Evolutionary conservation across 371 early-diverging fungal genomes (phyloP).

Genomic region (Apophysomyces sp.): DNA sequence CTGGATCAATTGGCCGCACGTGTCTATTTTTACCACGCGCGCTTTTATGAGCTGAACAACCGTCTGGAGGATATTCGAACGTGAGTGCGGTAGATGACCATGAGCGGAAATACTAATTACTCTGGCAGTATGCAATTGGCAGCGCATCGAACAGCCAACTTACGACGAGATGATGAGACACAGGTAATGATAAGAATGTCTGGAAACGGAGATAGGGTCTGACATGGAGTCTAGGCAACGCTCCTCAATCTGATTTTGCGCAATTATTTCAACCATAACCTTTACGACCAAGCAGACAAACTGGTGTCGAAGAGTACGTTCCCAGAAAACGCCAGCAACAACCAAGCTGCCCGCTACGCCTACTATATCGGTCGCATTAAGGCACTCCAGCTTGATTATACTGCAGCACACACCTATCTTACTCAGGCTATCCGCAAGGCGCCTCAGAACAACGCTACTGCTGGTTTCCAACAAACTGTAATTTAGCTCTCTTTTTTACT

Average conservation of each 20-base stretch:
- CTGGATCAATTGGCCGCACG: constrained; percentile 89
- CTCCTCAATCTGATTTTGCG: constrained; percentile 87
- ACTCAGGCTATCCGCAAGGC: constrained; percentile 96
- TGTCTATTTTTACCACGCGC: constrained; percentile 90
- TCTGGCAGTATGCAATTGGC: constrained; percentile 66
- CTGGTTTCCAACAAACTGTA: constrained; percentile 94
- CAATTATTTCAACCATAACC: constrained; percentile 89
- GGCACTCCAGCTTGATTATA: constrained; percentile 96
- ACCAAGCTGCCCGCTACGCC: constrained; percentile 92
- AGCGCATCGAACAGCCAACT: constrained; percentile 88
- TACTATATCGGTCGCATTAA: constrained; percentile 94
- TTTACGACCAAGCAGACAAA: constrained; percentile 96
- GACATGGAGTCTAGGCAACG: constrained; percentile 65
- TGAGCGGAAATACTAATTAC: neutral
- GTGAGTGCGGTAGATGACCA: constrained; percentile 32
- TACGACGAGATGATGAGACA: constrained; percentile 85
- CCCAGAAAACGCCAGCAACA: constrained; percentile 91
- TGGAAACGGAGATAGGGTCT: neutral
- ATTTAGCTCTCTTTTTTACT: constrained; percentile 5
- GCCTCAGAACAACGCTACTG: constrained; percentile 81
- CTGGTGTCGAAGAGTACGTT: constrained; percentile 90
- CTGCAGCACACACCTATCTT: constrained; percentile 82
- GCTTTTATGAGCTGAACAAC: constrained; percentile 79
- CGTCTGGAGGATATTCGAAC: constrained; percentile 77
- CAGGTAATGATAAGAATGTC: constrained; percentile 27